phyloP scores from a whole-genome alignment of 2,329 filamentous ascomycete genomes.

The Neofusicoccum cordaticola region DNA sequence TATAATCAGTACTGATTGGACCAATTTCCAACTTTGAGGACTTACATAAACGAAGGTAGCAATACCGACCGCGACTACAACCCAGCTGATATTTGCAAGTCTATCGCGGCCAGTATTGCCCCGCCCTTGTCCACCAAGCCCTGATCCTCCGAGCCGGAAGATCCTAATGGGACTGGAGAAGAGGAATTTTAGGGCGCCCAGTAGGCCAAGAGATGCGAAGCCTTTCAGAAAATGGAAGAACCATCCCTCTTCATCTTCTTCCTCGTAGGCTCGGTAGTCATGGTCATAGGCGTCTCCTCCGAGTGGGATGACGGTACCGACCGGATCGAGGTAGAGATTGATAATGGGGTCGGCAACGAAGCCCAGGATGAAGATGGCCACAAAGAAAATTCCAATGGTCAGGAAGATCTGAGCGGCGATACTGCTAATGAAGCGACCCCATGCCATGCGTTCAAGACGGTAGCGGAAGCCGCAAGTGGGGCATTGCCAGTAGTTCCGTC shows the following conservation, averaged over 20 bases:
- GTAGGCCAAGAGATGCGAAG: constrained; percentile 79
- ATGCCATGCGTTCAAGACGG: constrained; percentile 71
- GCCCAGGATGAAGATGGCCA: constrained; percentile 76
- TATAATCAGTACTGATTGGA: not conserved
- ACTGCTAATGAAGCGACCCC: constrained; percentile 61
- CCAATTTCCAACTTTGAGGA: constrained; percentile 23
- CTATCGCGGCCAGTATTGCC: constrained; percentile 71
- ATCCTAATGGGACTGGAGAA: constrained; percentile 63
- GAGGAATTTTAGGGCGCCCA: constrained; percentile 81
- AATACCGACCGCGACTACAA: constrained; percentile 76
- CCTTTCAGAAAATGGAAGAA: constrained; percentile 83
- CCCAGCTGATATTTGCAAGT: constrained; percentile 73
- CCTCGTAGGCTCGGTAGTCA: constrained; percentile 22
- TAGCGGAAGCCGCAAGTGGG: constrained; percentile 86
- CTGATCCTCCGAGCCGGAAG: constrained; percentile 62
- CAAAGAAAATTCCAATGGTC: constrained; percentile 68
- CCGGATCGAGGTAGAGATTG: constrained; percentile 79
- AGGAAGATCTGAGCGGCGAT: constrained; percentile 63
- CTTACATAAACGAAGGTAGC: constrained; percentile 73
- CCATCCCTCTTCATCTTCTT: constrained; percentile 63
- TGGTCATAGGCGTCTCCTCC: not conserved
- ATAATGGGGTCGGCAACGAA: constrained; percentile 93
- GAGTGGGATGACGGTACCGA: constrained; percentile 9
- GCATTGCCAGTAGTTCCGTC: constrained; percentile 79
- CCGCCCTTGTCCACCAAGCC: constrained; percentile 50